These are phyloP conservation scores for Chlamydomonas incerta DNA, from an alignment of 139 green algal species.

Conservation along the genomic window DNA sequence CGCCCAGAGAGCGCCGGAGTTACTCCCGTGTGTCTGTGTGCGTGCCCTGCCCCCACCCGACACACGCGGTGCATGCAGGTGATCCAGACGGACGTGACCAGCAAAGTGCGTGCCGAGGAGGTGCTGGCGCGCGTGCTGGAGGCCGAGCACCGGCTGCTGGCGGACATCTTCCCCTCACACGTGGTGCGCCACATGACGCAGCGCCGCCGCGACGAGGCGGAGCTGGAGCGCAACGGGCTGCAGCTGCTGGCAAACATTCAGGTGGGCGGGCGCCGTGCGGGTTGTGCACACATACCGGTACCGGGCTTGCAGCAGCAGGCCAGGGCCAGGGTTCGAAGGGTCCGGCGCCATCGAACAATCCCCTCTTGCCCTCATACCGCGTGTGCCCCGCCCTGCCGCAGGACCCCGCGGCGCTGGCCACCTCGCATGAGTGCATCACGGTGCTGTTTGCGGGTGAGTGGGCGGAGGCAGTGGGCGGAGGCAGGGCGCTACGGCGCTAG, in stretches of 20 bases:
- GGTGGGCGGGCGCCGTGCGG: neutral
- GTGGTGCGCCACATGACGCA: conserved; percentile 33
- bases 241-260: conserved; percentile 11
- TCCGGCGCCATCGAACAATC: neutral
- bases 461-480: neutral
- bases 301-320: neutral
- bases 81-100: conserved; percentile 37
- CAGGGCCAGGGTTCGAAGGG: neutral
- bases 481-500: too few relatives aligned
- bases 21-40: too few relatives aligned
- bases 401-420: conserved; percentile 2
- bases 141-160: conserved; percentile 44
- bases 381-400: neutral
- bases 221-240: conserved; percentile 7
- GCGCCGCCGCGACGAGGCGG: neutral
- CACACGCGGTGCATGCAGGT: neutral
- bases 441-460: neutral
- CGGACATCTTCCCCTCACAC: conserved; percentile 42
- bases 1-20: too few relatives aligned
- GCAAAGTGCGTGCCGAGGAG: conserved; percentile 26
- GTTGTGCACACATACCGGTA: neutral
- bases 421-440: neutral
- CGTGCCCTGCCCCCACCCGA: too few relatives aligned
- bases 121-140: conserved; percentile 27
- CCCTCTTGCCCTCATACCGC: neutral